These are phyloP conservation scores for Fusarium domesticum DNA, from an alignment of 2,329 filamentous ascomycete species.

Conservation along the genomic window DNA sequence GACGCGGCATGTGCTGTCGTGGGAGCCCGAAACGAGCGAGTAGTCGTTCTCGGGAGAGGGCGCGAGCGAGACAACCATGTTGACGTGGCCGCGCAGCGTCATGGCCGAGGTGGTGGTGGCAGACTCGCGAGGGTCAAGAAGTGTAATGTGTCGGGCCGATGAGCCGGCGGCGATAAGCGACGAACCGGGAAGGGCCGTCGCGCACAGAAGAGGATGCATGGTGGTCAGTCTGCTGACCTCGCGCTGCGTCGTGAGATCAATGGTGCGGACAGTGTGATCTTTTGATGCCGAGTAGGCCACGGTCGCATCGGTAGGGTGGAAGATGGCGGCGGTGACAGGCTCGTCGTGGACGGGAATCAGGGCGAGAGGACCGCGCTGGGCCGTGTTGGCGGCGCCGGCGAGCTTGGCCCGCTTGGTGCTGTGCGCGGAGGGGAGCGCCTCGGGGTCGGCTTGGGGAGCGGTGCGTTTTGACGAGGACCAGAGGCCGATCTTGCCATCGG, in stretches of 20 bases:
- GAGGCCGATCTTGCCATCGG: constrained; percentile 79
- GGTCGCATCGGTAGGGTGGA: constrained; percentile 80
- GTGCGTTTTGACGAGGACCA: constrained; percentile 81
- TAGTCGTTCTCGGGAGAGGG: constrained; percentile 65
- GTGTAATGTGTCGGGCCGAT: constrained; percentile 79
- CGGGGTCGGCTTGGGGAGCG: constrained; percentile 68
- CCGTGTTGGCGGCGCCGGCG: constrained; percentile 40
- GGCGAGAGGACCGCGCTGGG: constrained; percentile 77
- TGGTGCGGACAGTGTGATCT: constrained; percentile 87
- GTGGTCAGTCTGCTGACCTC: constrained; percentile 82
- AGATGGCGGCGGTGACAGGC: constrained; percentile 74
- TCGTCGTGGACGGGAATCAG: constrained; percentile 70
- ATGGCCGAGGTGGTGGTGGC: constrained; percentile 76
- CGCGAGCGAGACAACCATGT: constrained; percentile 57
- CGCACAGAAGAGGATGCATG: constrained; percentile 75
- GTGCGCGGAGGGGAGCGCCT: constrained; percentile 64
- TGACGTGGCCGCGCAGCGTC: constrained; percentile 87
- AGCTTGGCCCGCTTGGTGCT: constrained; percentile 75
- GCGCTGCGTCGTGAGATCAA: constrained; percentile 78
- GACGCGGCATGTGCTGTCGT: constrained; percentile 88
- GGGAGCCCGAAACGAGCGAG: constrained; percentile 82
- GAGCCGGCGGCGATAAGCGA: constrained; percentile 71
- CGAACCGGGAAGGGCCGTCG: constrained; percentile 68
- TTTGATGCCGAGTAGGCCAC: constrained; percentile 89
- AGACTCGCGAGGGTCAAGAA: constrained; percentile 85